These are phyloP conservation scores for Aspergillus ruber DNA, from an alignment of 2,329 filamentous ascomycete species.

Conservation along the genomic window DNA sequence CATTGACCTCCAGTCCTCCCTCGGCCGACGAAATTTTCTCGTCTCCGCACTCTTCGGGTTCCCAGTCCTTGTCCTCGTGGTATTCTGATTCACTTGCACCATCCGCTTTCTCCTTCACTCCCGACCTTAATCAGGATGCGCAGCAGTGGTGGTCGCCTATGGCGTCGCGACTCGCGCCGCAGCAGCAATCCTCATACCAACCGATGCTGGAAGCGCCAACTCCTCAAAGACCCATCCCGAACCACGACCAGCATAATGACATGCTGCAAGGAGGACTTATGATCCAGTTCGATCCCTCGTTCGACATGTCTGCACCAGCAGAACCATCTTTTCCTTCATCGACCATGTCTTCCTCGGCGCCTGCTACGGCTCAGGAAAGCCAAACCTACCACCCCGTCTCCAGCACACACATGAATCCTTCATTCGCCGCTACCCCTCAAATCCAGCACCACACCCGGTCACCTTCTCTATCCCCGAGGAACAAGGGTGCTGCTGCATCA, in stretches of 20 bases:
- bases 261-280: slow-evolving; percentile 35
- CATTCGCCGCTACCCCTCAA: slow-evolving; percentile 24
- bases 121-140: slow-evolving; percentile 33
- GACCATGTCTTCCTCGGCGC: slow-evolving; percentile 13
- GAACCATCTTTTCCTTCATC: slow-evolving; percentile 24
- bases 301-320: slow-evolving; percentile 23
- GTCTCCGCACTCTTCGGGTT: slow-evolving; percentile 34
- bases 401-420: slow-evolving; percentile 15
- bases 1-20: slow-evolving; percentile 28
- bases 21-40: slow-evolving; percentile 34
- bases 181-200: slow-evolving; percentile 32
- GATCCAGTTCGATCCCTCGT: slow-evolving; percentile 33
- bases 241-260: slow-evolving; percentile 22
- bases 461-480: slow-evolving; percentile 32
- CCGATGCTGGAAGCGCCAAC: slow-evolving; percentile 27
- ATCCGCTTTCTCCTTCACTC: slow-evolving; percentile 32
- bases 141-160: slow-evolving; percentile 39
- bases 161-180: slow-evolving; percentile 27
- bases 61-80: slow-evolving; percentile 36
- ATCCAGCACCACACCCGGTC: slow-evolving; percentile 24
- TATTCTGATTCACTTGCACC: slow-evolving; percentile 33
- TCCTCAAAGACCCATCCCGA: slow-evolving; percentile 27
- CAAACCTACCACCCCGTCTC: slow-evolving; percentile 13
- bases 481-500: slow-evolving; percentile 13
- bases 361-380: slow-evolving; percentile 7